phyloP scores from a whole-genome alignment of 163 green algal genomes.

The Scenedesmus sp. region DNA sequence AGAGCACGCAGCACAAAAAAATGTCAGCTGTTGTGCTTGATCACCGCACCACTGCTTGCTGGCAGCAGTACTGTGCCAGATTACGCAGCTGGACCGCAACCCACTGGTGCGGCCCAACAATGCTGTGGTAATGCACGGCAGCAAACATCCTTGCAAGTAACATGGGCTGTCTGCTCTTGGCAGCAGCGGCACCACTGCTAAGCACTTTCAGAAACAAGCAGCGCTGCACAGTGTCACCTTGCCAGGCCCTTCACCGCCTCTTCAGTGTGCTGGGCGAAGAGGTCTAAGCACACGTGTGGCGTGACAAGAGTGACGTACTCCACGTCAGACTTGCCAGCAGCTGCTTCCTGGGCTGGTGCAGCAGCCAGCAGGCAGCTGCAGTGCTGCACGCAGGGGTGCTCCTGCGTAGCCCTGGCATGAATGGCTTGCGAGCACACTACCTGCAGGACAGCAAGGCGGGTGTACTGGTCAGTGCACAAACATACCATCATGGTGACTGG shows the following conservation, averaged over 20 bases:
- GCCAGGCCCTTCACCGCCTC: neutral
- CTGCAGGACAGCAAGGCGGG: neutral
- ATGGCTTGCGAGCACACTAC: slow-evolving; percentile 10
- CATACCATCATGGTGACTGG: too few relatives aligned
- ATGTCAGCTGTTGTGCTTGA: neutral
- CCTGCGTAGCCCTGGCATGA: neutral
- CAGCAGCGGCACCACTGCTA: neutral
- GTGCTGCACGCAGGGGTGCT: neutral
- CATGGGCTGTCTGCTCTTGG: neutral
- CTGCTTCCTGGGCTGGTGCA: neutral
- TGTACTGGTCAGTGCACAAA: neutral
- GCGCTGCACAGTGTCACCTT: neutral
- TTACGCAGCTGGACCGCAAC: too few relatives aligned
- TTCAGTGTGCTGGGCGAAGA: neutral
- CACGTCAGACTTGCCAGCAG: neutral
- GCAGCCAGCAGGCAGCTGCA: slow-evolving; percentile 20
- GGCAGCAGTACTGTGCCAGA: too few relatives aligned
- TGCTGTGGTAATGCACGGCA: too few relatives aligned
- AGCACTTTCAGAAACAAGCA: too few relatives aligned
- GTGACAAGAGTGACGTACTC: neutral
- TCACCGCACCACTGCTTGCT: too few relatives aligned
- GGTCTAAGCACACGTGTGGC: slow-evolving; percentile 35
- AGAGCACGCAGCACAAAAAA: neutral
- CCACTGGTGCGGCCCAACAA: too few relatives aligned
- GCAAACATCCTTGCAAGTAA: too few relatives aligned